Conservation (phyloP, 352 stramenopile genomes). For the Pythium guiyangense region DNA sequence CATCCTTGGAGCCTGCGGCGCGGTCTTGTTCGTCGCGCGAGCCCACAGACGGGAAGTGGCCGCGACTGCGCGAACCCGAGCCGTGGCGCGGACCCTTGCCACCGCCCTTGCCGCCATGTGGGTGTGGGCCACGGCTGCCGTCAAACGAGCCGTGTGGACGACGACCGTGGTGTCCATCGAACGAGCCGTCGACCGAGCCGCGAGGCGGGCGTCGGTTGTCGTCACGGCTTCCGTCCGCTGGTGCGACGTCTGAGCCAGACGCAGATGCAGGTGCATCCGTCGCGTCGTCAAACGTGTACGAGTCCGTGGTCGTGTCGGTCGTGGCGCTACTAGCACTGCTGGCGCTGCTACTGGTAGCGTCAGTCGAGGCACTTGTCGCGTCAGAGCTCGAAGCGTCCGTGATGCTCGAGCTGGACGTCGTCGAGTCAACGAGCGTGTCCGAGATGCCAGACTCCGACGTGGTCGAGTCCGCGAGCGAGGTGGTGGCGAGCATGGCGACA, state of each 20-base stretch:
- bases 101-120: not conserved
- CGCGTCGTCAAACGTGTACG: too few species aligned
- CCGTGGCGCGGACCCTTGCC: too few species aligned
- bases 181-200: slow-evolving; percentile 1
- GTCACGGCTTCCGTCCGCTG: too few species aligned
- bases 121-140: slow-evolving; percentile 1
- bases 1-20: too few species aligned
- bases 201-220: not conserved
- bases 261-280: too few species aligned
- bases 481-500: not conserved
- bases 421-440: not conserved
- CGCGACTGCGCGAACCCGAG: not conserved
- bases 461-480: too few species aligned
- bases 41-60: too few species aligned
- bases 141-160: not conserved
- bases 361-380: not conserved
- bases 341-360: too few species aligned
- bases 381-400: not conserved
- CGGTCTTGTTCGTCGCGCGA: too few species aligned
- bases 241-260: too few species aligned
- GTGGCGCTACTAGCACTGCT: too few species aligned
- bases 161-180: not conserved
- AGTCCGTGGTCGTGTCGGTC: too few species aligned
- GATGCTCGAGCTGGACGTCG: not conserved
- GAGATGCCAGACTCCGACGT: not conserved